These are phyloP conservation scores for Brassica balearica DNA, from an alignment of 441 rosid species.

Conservation along the genomic window DNA sequence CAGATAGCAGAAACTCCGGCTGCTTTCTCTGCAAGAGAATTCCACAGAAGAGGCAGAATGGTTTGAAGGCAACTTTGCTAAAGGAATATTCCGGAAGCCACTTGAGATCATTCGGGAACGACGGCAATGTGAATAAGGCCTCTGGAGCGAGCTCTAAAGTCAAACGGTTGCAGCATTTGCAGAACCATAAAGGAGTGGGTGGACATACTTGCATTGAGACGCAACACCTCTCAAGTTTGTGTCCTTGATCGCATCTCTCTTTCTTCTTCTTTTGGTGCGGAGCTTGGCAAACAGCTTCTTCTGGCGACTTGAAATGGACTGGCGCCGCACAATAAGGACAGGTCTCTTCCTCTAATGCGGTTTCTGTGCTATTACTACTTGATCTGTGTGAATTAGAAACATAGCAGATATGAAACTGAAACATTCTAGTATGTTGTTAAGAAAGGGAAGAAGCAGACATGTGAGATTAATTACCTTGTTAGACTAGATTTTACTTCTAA, in stretches of 20 bases:
- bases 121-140: constrained; percentile 55
- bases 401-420: constrained; percentile 19
- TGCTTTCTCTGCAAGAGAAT: constrained; percentile 77
- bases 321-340: constrained; percentile 68
- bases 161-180: constrained; percentile 83
- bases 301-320: constrained; percentile 77
- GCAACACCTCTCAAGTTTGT: constrained; percentile 74
- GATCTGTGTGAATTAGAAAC: constrained; percentile 35
- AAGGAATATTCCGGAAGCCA: constrained; percentile 40
- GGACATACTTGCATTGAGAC: constrained; percentile 87
- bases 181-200: constrained; percentile 70
- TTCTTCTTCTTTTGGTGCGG: constrained; percentile 36
- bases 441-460: constrained; percentile 9
- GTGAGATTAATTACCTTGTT: constrained; percentile 49
- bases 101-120: constrained; percentile 53
- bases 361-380: constrained; percentile 46
- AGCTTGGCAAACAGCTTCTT: constrained; percentile 61
- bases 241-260: constrained; percentile 53
- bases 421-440: constrained; percentile 11
- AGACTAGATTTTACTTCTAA: constrained; percentile 49
- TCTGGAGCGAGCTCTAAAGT: constrained; percentile 61
- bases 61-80: constrained; percentile 50
- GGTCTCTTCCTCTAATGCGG: constrained; percentile 55
- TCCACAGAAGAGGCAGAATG: constrained; percentile 87
- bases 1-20: constrained; percentile 82